Evolutionary conservation across 2,329 filamentous ascomycete genomes (phyloP), one percentile per base, ranked within the genome.

Genomic region (Colletotrichum brevisporum): DNA sequence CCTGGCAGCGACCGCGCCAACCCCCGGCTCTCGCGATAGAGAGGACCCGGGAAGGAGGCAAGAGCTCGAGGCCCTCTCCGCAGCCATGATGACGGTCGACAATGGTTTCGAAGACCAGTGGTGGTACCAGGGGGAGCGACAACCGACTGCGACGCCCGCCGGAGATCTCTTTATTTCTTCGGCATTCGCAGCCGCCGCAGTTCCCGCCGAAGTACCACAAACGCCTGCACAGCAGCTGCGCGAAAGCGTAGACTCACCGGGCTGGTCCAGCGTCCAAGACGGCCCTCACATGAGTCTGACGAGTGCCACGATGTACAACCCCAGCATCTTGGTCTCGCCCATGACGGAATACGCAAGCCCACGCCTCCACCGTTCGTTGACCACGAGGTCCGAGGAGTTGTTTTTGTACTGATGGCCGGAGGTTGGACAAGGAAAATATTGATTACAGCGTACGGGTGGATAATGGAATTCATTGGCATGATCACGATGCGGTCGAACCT

Each of bases 51-150:
- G 48, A 9, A 59, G 66, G 39, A 59, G 51, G 45, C 41, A 43
- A 31, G 83, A 87, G 52, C 81, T 88, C 3, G 84, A 84, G 63
- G 81, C 83, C 0, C 77, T 88, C 4, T 86, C 85, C 10, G 81
- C 82, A 4, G 86, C 86, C 45, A 83, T 88, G 81, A 83, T 88
- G 78, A 88, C 86, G 2, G 83, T 88, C 3, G 86, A 88, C 73
- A 88, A 88, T 72, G 86, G 86, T 2, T 88, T 88, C 71, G 86
- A 88, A 77, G 83, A 85, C 70, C 85, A 88, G 75, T 88, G 86
- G 85, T 88, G 86, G 86, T 83, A 87, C 72, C 84, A 85, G 70
- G 86, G 85, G 1, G 67, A 69, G 9, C 76, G 80, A 2, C 67
- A 70, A 43, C 67, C 48, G 69, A 79, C 72, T 39, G 74, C 27